Evolutionary conservation across 2,329 filamentous ascomycete genomes (phyloP), one percentile per base, ranked within the genome.

Genomic region (Furcasterigmium sp.): DNA sequence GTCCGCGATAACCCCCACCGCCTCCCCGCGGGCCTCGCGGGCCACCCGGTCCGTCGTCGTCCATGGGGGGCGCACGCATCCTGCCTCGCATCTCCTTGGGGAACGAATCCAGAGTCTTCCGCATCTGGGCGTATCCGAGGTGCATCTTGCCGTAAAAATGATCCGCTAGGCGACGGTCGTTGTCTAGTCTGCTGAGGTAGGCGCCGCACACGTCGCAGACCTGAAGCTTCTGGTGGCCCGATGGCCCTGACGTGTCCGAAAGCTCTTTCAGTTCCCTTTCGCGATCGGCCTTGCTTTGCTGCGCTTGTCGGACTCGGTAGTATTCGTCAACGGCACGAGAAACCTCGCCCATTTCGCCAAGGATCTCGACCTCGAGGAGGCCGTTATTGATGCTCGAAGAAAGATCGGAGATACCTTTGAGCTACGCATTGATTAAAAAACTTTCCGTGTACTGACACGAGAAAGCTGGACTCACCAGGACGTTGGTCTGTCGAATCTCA

Each of bases 131-230:
- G 62, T 97, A 98, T 0, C 93, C 93, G 45, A 98, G 70, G 60
- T 98, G 93, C 93, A 98, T 98, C 74, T 98, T 98, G 18, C 93
- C 93, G 65, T 96, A 97, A 62, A 98, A 98, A 64, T 98, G 93
- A 61, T 98, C 93, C 17, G 93, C 93, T 59, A 98, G 65, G 23
- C 93, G 78, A 28, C 93, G 80, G 63, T 98, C 93, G 60, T 98
- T 98, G 61, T 98, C 93, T 25, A 98, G 76, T 18, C 93, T 73
- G 49, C 84, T 90, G 29, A 98, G 76, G 62, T 97, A 98, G 6
- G 93, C 93, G 49, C 93, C 93, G 64, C 93, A 98, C 1, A 97
- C 93, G 65, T 98, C 93, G 74, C 93, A 98, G 37, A 98, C 93
- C 63, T 98, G 93, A 32, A 98, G 74, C 64, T 98, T 98, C 71